phyloP scores from a whole-genome alignment of 805 yeast genomes.

The Starmerella geochares region DNA sequence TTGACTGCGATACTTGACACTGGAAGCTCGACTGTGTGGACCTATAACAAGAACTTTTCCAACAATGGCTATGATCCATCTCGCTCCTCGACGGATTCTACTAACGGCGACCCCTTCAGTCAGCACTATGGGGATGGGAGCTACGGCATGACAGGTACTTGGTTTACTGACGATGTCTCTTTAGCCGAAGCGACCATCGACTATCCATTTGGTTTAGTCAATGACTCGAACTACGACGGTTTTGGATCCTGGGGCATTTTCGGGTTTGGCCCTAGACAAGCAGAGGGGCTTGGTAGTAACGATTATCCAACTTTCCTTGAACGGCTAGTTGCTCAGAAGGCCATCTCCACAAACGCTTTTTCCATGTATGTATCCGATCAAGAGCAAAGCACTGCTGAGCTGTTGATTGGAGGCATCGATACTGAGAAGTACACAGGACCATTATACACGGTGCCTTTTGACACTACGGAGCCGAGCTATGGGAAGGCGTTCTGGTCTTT shows the following conservation, averaged over 20 bases:
- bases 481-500: constrained; percentile 4
- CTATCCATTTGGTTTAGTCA: constrained; percentile 63
- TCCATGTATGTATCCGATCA: constrained; percentile 34
- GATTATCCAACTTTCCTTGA: constrained; percentile 26
- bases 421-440: constrained; percentile 34
- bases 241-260: constrained; percentile 21
- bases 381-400: constrained; percentile 26
- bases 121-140: constrained; percentile 12
- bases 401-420: constrained; percentile 38
- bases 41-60: constrained; percentile 31
- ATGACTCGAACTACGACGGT: constrained; percentile 45
- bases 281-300: constrained; percentile 25
- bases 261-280: constrained; percentile 30
- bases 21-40: constrained; percentile 63
- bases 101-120: not conserved
- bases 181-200: constrained; percentile 44
- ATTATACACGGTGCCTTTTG: constrained; percentile 29
- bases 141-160: constrained; percentile 39
- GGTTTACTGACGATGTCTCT: constrained; percentile 51
- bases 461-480: not conserved
- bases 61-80: constrained; percentile 26
- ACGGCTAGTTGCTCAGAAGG: constrained; percentile 31
- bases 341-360: constrained; percentile 34
- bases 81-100: constrained; percentile 21
- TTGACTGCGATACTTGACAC: constrained; percentile 48